Percentiles rank a stretch among this genome's conserved stretches.
Evolutionary conservation across 148 eudicot genomes (phyloP).

Genomic region (Vaccinium vitisidaea): DNA sequence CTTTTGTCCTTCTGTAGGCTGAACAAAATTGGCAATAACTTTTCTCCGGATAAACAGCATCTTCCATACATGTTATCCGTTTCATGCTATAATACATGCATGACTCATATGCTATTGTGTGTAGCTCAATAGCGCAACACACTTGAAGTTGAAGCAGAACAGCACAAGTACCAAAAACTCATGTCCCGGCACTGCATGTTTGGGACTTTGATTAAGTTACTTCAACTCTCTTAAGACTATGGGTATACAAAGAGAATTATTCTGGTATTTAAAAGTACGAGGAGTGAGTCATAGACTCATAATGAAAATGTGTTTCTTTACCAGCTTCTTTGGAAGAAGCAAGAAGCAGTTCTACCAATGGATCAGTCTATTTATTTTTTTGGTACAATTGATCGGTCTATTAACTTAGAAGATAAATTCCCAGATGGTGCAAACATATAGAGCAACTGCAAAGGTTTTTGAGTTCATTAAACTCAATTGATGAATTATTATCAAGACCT

Average conservation of each 20-base stretch:
- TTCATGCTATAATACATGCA: background rate
- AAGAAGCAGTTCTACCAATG: background rate
- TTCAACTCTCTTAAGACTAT: background rate
- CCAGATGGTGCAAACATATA: background rate
- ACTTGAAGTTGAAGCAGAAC: background rate
- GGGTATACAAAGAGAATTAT: background rate
- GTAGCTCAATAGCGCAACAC: background rate
- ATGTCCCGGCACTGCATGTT: background rate
- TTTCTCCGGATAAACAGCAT: background rate
- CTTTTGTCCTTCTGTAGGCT: background rate
- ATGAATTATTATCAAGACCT: background rate
- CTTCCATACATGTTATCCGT: background rate
- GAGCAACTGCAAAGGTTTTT: conserved; percentile 2
- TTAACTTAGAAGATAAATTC: background rate
- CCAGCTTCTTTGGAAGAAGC: background rate
- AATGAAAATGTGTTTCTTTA: background rate
- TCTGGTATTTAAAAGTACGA: background rate
- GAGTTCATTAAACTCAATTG: background rate
- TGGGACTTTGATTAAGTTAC: background rate
- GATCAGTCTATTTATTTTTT: background rate
- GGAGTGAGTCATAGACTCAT: background rate
- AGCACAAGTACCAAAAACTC: background rate
- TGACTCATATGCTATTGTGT: background rate
- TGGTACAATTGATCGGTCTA: background rate
- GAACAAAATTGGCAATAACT: background rate